Percentiles rank a stretch among this genome's conserved stretches.
Conservation (phyloP, 345 rosid species). For the Lagerstroemia speciosa region DNA sequence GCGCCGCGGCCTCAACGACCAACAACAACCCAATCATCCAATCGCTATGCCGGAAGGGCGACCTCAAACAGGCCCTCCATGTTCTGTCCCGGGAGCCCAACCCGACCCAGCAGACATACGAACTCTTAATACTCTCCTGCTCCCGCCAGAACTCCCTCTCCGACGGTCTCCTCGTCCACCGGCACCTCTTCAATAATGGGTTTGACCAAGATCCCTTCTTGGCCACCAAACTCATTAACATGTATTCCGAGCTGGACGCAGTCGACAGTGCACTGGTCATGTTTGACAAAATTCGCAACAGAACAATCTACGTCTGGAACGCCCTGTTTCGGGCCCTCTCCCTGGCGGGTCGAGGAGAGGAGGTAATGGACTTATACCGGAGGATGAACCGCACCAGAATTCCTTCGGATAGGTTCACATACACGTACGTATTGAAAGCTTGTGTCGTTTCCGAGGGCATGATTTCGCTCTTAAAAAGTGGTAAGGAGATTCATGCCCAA, state of each 20-base stretch:
- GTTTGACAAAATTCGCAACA: conserved; percentile 66
- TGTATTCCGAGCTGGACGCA: conserved; percentile 48
- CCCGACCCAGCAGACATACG: conserved; percentile 79
- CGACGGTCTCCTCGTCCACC: conserved; percentile 51
- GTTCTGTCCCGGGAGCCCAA: conserved; percentile 43
- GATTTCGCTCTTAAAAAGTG: conserved; percentile 29
- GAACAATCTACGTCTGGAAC: conserved; percentile 83
- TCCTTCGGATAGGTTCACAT: conserved; percentile 72
- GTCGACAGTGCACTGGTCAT: conserved; percentile 57
- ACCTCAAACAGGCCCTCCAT: conserved; percentile 66
- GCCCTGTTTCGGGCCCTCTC: conserved; percentile 74
- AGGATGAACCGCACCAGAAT: conserved; percentile 50
- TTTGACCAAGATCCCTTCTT: conserved; percentile 83
- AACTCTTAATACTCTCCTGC: conserved; percentile 69
- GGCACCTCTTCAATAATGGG: conserved; percentile 56
- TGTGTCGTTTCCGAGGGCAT: conserved; percentile 55
- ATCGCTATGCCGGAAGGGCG: conserved; percentile 58
- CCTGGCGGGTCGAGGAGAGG: conserved; percentile 61
- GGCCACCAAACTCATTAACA: conserved; percentile 79
- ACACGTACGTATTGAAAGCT: conserved; percentile 78
- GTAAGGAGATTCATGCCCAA: conserved; percentile 79
- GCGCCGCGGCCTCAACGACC: conserved; percentile 17
- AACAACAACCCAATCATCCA: conserved; percentile 48
- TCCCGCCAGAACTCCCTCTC: conserved; percentile 42
- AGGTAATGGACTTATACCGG: conserved; percentile 59